Evolutionary conservation across 768 basidiomycete genomes (phyloP).

Genomic region (Lactarius sp.): DNA sequence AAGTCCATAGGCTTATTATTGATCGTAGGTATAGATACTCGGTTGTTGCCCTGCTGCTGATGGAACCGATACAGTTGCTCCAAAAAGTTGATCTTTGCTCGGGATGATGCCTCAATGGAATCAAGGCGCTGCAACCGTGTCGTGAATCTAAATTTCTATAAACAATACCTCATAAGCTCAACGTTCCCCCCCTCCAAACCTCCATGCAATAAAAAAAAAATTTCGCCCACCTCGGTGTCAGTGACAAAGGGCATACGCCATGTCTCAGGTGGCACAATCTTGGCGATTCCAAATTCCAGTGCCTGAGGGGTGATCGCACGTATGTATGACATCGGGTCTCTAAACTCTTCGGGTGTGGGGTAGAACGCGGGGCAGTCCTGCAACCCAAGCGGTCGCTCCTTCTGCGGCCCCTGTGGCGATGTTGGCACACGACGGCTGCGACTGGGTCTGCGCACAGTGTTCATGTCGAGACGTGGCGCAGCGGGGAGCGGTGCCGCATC

Average conservation of each 20-base stretch:
- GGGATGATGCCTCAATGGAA: conserved; percentile 93
- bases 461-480: conserved; percentile 58
- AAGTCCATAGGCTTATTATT: conserved; percentile 91
- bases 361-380: conserved; percentile 86
- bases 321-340: conserved; percentile 92
- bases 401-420: conserved; percentile 31
- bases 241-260: conserved; percentile 98
- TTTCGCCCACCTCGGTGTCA: conserved; percentile 70
- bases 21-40: conserved; percentile 90
- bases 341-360: conserved; percentile 88
- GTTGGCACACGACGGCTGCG: conserved; percentile 38
- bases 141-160: conserved; percentile 87
- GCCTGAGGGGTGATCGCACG: conserved; percentile 70
- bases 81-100: conserved; percentile 95
- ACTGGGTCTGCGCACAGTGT: conserved; percentile 62
- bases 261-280: conserved; percentile 86
- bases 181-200: conserved; percentile 28
- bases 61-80: conserved; percentile 97
- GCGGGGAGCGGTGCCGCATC: conserved; percentile 53
- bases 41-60: conserved; percentile 87
- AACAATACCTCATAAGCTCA: conserved; percentile 20
- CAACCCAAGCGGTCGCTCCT: conserved; percentile 77
- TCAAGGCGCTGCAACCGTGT: conserved; percentile 93
- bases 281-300: conserved; percentile 83
- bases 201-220: conserved; percentile 28